Evolutionary conservation across 2,329 filamentous ascomycete species (phyloP), one percentile per base, ranked within the genome.

Genomic region (Pseudogymnoascus pannorum): DNA sequence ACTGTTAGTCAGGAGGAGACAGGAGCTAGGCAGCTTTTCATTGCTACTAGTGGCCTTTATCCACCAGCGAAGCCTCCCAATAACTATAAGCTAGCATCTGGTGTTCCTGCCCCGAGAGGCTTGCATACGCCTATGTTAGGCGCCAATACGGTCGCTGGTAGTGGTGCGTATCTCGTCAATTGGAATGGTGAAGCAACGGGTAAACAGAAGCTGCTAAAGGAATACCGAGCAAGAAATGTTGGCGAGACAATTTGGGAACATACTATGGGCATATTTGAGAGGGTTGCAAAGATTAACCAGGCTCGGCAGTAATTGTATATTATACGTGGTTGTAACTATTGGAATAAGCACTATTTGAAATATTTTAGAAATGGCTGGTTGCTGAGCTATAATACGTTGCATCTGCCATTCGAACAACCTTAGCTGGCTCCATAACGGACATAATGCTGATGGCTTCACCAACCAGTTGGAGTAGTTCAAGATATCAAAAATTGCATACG

Each of bases 271-370:
- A 60, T 66, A 9, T 70, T 71, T 62, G 48, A 66, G 36, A 64
- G 60, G 24, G 66, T 68, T 22, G 66, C 64, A 59, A 68, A 67
- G 48, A 62, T 66, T 22, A 69, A 71, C 16, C 48, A 54, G 26
- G 48, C 48, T 31, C 48, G 48, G n/a, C 24, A 54, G 11, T 54
- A 54, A 18, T 9, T 31, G n/a, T 31, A 54, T 54, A 5, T 54
- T 29, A 31, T 31, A 31, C 12, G 38, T 20, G 9, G 18, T 42
- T 9, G 11, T 22, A 5, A 8, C 11, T 42, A 11, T 22, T 87
- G 0, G 84, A 85, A 0, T 69, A n/a, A n/a, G 74, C 8, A 35
- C 7, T 8, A 8, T 31, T 9, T n/a, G n/a, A n/a, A n/a, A n/a
- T n/a, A n/a, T n/a, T n/a, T n/a, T n/a, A n/a, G n/a, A n/a, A n/a